Evolutionary conservation across 1,284 basidiomycete genomes (phyloP).

Genomic region (Pseudozyma flocculosa): DNA sequence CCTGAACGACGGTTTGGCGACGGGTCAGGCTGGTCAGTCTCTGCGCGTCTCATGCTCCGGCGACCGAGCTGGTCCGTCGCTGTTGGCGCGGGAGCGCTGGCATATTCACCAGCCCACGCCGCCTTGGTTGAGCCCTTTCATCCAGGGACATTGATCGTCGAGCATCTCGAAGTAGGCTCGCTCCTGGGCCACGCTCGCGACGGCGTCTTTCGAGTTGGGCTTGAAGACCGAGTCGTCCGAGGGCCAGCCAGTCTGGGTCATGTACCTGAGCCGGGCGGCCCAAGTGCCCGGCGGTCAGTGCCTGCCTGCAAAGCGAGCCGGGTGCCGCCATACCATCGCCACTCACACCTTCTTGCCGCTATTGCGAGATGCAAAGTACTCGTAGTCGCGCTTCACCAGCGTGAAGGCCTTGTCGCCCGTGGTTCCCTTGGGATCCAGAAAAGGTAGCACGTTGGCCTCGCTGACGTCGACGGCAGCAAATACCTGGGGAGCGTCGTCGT

Average conservation of each 20-base stretch:
- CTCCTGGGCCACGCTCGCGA: constrained; percentile 33
- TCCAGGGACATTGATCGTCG: constrained; percentile 22
- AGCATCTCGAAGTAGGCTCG: constrained; percentile 59
- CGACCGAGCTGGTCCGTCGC: no score
- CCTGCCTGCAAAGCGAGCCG: no score
- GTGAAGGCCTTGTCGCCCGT: constrained; percentile 70
- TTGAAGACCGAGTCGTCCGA: constrained; percentile 19
- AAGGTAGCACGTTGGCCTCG: constrained; percentile 71
- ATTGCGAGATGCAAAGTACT: constrained; percentile 63
- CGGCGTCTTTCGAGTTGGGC: constrained; percentile 39
- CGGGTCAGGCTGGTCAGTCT: no score
- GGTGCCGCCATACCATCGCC: no score
- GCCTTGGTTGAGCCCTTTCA: constrained; percentile 1
- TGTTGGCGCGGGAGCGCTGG: no score
- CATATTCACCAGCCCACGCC: constrained; percentile 73
- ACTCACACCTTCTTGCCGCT: no score
- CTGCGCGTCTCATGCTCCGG: no score
- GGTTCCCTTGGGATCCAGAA: constrained; percentile 67
- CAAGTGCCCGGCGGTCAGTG: no score
- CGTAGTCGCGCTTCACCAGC: constrained; percentile 65
- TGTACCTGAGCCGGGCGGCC: constrained; percentile 58
- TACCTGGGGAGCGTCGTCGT: constrained; percentile 62
- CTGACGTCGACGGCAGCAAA: constrained; percentile 69
- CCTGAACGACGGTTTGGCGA: no score
- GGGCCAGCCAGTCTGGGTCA: constrained; percentile 52